Base-by-base conservation (phyloP, 192 early-diverging fungal genomes). In the Mycoemilia scoparia region DNA sequence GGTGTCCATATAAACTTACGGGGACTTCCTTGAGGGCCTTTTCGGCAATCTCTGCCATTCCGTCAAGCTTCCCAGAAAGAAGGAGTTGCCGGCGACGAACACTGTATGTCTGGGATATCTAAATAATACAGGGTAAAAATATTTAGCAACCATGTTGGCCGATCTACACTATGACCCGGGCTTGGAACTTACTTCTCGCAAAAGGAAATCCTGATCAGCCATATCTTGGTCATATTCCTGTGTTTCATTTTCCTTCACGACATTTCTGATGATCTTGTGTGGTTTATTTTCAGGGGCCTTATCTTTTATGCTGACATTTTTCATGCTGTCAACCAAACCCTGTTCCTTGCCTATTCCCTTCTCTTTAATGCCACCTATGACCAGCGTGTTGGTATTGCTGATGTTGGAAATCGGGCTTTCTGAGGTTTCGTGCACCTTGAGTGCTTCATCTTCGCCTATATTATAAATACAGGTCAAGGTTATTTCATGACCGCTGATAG, bases 151-250 rank as follows among this genome's bases (percentile, higher is more conserved):
- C n/a, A n/a, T n/a, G n/a, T n/a, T n/a, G n/a, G n/a, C n/a, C n/a
- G n/a, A n/a, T n/a, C n/a, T n/a, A n/a, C n/a, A n/a, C n/a, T n/a
- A n/a, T n/a, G n/a, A n/a, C n/a, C n/a, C n/a, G n/a, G n/a, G n/a
- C n/a, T n/a, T n/a, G n/a, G n/a, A n/a, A n/a, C n/a, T n/a, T n/a
- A n/a, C n/a, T n/a, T 62, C 59, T 15, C 40, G 36, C 1, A 54
- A 54, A 28, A 56, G 59, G 42, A 62, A 27, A 4, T 56, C 53
- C 14, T 52, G 42, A 29, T 62, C 59, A 10, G 39, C 41, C 10
- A 18, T 30, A 7, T 53, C 50, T 7, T 28, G 38, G 9, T 32
- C 48, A 0, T 29, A 35, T n/a, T 22, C 24, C 10, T 9, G 11
- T 4, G 24, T 22, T 4, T 41, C 7, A 2, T 22, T 24, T 14